Evolutionary conservation across 192 early-diverging fungal species (phyloP).

Genomic region (Umbelopsis vinacea): DNA sequence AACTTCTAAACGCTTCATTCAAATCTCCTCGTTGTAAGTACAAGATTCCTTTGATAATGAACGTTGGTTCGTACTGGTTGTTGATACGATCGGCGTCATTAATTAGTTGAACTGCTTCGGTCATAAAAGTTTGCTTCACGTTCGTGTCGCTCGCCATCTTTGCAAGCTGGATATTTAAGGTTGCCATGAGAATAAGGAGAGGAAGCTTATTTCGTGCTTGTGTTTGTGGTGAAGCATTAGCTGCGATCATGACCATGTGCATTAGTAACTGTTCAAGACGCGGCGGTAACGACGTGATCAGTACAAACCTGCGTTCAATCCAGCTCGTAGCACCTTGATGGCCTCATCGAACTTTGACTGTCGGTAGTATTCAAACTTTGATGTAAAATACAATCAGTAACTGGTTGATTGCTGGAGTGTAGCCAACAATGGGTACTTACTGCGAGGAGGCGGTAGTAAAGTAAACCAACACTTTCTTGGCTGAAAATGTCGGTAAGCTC

Average conservation of each 20-base stretch:
- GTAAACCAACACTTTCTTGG: conserved; percentile 35
- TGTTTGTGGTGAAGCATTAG: conserved; percentile 29
- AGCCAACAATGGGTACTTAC: conserved; percentile 23
- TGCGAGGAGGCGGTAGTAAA: conserved; percentile 43
- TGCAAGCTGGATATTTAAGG: conserved; percentile 75
- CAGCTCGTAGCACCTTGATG: conserved; percentile 59
- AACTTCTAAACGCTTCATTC: conserved; percentile 57
- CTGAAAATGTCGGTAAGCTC: conserved; percentile 44
- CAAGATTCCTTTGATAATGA: conserved; percentile 75
- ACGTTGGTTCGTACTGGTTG: conserved; percentile 66
- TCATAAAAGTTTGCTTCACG: conserved; percentile 59
- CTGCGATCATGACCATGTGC: background rate
- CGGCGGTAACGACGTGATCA: too few species aligned
- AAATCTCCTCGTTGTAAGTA: conserved; percentile 55
- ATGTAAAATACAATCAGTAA: background rate
- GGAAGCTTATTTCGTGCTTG: conserved; percentile 64
- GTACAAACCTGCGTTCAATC: conserved; percentile 49
- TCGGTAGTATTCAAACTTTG: conserved; percentile 74
- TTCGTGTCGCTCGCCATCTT: conserved; percentile 39
- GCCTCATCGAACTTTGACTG: conserved; percentile 64
- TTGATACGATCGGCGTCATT: conserved; percentile 80
- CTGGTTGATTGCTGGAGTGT: background rate
- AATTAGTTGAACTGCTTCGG: conserved; percentile 74
- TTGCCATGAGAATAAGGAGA: conserved; percentile 74
- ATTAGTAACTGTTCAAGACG: too few species aligned